Evolutionary conservation across 2,329 filamentous ascomycete species (phyloP), one percentile per base, ranked within the genome.

Genomic region (Penicillium sp.): DNA sequence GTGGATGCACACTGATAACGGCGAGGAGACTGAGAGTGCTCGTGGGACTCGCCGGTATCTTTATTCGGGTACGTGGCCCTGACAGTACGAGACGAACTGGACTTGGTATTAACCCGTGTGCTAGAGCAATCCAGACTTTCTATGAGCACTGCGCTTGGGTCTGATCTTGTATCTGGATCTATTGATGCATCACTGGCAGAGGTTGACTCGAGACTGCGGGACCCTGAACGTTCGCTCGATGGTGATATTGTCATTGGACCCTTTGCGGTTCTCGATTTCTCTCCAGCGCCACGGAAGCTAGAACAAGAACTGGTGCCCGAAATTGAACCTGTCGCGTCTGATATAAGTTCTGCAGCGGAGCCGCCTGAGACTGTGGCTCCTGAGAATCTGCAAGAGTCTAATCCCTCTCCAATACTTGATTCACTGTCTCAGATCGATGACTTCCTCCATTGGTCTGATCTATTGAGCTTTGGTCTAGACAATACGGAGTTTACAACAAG

Each of bases 391-490:
- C 45, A 47, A 15, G 49, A 53, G 39, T 34, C 45, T 15, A 56
- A 47, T 32, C 49, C 53, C 10, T 52, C 29, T 5, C 58, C 54
- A 1, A 57, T 54, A 19, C 49, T 59, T 9, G 60, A 61, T 22
- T 57, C 60, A 4, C 38, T 62, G 7, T 52, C 55, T 1, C 48
- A 58, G 19, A 58, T 65, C 38, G 59, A 65, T 21, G 64, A 65
- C 42, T 63, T 64, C 15, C 44, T 67, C 4, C 64, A 65, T 28
- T 68, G 64, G 64, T 63, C 65, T 1, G 64, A 68, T 41, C 48
- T 68, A 0, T 57, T 68, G 6, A 63, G 62, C 24, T 56, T 66
- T 17, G 58, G 58, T 6, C 59, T 58, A n/a, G 60, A 63, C 3
- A 50, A 59, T 35, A 43, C 54, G 8, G 54, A 54, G 4, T 43